Evolutionary conservation across 1,139 yeast genomes (phyloP).

Genomic region (Taphrina sp.): DNA sequence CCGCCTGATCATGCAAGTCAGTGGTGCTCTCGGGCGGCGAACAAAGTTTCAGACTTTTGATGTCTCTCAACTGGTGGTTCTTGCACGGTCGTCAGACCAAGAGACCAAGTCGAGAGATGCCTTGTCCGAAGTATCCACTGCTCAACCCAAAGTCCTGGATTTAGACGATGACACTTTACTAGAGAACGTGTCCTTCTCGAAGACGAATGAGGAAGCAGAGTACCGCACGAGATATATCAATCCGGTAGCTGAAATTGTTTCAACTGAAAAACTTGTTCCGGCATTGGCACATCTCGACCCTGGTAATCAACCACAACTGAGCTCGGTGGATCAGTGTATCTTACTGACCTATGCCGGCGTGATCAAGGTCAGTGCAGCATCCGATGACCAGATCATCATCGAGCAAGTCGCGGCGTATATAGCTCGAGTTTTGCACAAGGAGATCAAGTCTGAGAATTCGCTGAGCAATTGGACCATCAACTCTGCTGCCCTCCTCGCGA

Average conservation of each 20-base stretch:
- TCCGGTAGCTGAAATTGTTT: slow-evolving; percentile 4
- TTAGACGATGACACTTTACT: slow-evolving; percentile 76
- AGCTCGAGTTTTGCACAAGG: slow-evolving; percentile 56
- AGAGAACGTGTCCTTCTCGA: slow-evolving; percentile 56
- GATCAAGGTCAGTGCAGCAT: slow-evolving; percentile 54
- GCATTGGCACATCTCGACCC: slow-evolving; percentile 62
- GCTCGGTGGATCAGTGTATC: slow-evolving; percentile 69
- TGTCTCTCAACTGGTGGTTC: slow-evolving; percentile 70
- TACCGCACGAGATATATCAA: slow-evolving; percentile 9
- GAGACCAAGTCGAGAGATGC: slow-evolving; percentile 47
- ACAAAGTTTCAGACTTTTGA: slow-evolving; percentile 76
- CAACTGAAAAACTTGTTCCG: slow-evolving; percentile 58
- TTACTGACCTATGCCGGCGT: slow-evolving; percentile 65
- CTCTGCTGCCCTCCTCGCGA: slow-evolving; percentile 83
- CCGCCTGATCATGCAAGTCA: slow-evolving; percentile 63
- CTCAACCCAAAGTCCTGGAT: slow-evolving; percentile 39
- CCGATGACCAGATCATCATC: slow-evolving; percentile 53
- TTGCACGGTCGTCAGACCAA: slow-evolving; percentile 53
- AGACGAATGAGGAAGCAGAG: slow-evolving; percentile 8
- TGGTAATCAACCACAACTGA: slow-evolving; percentile 71
- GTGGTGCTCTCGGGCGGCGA: slow-evolving; percentile 86
- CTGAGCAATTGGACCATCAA: slow-evolving; percentile 68
- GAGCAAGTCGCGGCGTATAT: slow-evolving; percentile 79
- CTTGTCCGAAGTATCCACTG: slow-evolving; percentile 41
- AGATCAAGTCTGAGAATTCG: not conserved